These are phyloP conservation scores for Podospora didyma DNA, from an alignment of 495 filamentous ascomycete species.

Conservation along the genomic window DNA sequence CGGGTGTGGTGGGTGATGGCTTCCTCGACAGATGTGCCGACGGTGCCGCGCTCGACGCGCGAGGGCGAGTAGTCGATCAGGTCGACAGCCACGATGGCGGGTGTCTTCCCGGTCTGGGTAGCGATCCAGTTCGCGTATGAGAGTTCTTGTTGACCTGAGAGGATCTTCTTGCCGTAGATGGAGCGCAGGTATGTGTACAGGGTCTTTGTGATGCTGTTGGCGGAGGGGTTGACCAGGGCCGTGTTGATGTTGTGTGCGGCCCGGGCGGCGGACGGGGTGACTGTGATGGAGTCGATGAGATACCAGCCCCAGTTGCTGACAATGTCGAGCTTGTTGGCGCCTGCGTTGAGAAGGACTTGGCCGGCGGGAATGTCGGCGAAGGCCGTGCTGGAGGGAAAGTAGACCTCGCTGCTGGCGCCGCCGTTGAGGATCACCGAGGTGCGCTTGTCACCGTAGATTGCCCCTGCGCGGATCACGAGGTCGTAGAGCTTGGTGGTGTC, in stretches of 20 bases:
- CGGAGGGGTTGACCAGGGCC: constrained; percentile 25
- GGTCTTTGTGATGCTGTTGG: constrained; percentile 19
- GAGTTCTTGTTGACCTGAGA: constrained; percentile 47
- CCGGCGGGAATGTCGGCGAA: constrained; percentile 34
- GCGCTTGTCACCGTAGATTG: constrained; percentile 39
- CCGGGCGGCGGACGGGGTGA: constrained; percentile 33
- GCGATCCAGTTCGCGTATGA: constrained; percentile 33
- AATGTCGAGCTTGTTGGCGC: constrained; percentile 39
- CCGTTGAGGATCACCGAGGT: constrained; percentile 39
- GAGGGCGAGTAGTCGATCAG: constrained; percentile 47
- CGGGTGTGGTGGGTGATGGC: constrained; percentile 37
- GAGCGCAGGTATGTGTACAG: constrained; percentile 35
- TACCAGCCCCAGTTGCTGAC: constrained; percentile 47
- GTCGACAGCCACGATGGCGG: constrained; percentile 40
- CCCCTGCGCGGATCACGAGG: constrained; percentile 34
- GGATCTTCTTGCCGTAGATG: constrained; percentile 43
- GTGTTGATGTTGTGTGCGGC: constrained; percentile 34
- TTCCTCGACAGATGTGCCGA: constrained; percentile 38
- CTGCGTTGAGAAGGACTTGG: constrained; percentile 39
- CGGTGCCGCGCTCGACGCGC: constrained; percentile 36
- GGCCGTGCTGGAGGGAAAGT: constrained; percentile 21
- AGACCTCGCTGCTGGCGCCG: constrained; percentile 36
- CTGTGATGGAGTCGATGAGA: constrained; percentile 39
- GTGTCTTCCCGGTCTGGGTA: constrained; percentile 41
- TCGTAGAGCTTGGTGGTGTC: constrained; percentile 33